Conservation (phyloP, 1,139 yeast genomes). For the Blastobotrys ciferrii region DNA sequence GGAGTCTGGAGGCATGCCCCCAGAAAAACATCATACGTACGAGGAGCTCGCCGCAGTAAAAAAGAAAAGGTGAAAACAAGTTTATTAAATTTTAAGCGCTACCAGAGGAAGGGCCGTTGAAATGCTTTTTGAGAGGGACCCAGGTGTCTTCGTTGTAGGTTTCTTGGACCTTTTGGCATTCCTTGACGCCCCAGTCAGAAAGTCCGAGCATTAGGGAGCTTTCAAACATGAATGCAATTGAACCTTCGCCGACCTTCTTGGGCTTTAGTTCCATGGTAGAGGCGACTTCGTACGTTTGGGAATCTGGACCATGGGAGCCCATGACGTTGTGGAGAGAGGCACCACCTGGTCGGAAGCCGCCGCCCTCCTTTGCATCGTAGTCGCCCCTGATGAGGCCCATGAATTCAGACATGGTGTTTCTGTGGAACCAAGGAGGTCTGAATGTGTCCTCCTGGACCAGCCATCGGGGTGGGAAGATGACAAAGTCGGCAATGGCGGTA, state of each 20-base stretch:
- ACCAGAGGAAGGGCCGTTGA: constrained; percentile 17
- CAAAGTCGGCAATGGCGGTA: constrained; percentile 35
- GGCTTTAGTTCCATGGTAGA: constrained; percentile 27
- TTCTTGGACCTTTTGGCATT: constrained; percentile 27
- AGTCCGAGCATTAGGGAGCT: constrained; percentile 27
- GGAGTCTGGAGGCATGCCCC: no score
- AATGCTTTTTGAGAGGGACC: constrained; percentile 25
- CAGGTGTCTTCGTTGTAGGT: constrained; percentile 28
- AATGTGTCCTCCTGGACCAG: constrained; percentile 33
- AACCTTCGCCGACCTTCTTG: constrained; percentile 29
- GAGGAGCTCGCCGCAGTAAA: background rate
- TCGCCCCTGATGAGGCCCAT: constrained; percentile 35
- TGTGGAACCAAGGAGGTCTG: constrained; percentile 36
- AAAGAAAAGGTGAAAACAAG: background rate
- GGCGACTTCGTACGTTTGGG: constrained; percentile 29
- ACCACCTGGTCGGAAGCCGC: constrained; percentile 35
- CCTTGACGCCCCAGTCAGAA: constrained; percentile 26
- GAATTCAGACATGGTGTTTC: constrained; percentile 35
- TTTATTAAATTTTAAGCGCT: constrained; percentile 6
- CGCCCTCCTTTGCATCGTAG: constrained; percentile 33
- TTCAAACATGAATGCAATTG: constrained; percentile 35
- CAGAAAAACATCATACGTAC: no score
- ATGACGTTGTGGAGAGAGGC: constrained; percentile 35
- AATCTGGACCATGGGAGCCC: constrained; percentile 35
- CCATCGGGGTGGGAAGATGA: constrained; percentile 36